phyloP scores from a whole-genome alignment of 2,329 filamentous ascomycete species.

The Penicillium sp. region DNA sequence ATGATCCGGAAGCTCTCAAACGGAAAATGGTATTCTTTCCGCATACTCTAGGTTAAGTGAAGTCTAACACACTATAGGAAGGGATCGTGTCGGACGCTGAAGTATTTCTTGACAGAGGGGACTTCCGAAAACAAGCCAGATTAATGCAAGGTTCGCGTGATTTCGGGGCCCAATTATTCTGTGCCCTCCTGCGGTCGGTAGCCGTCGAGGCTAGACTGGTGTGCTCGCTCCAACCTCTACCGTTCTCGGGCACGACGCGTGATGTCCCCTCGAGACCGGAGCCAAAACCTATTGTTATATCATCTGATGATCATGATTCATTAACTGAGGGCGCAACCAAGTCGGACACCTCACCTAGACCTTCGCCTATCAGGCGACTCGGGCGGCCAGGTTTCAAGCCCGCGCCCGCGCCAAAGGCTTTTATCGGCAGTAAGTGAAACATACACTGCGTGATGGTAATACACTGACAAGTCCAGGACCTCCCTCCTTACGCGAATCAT shows the following conservation, averaged over 20 bases:
- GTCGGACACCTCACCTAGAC: constrained; percentile 21
- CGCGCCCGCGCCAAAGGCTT: constrained; percentile 25
- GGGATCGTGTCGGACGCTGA: constrained; percentile 68
- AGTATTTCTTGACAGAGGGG: constrained; percentile 68
- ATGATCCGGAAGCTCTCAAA: constrained; percentile 65
- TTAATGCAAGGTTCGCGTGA: constrained; percentile 81
- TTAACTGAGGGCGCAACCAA: constrained; percentile 34
- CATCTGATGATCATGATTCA: constrained; percentile 40
- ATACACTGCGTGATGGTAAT: no score
- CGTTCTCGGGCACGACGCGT: constrained; percentile 62
- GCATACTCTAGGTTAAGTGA: constrained; percentile 20
- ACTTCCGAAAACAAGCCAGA: constrained; percentile 74
- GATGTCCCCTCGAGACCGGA: constrained; percentile 48
- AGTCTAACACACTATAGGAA: constrained; percentile 49
- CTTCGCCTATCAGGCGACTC: constrained; percentile 35
- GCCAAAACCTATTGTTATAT: constrained; percentile 42
- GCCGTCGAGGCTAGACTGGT: constrained; percentile 83
- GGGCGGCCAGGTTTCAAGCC: constrained; percentile 43
- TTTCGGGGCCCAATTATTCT: constrained; percentile 87
- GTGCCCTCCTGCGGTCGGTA: constrained; percentile 80
- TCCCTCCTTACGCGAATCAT: constrained; percentile 66
- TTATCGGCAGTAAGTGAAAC: constrained; percentile 26
- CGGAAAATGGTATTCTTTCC: constrained; percentile 50
- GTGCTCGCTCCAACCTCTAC: constrained; percentile 84
- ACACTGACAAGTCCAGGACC: constrained; percentile 35